Percentiles rank a stretch among this genome's conserved stretches.
These are phyloP conservation scores for Rugonectria rugulosa DNA, from an alignment of 2,329 filamentous ascomycete species.

Conservation along the genomic window DNA sequence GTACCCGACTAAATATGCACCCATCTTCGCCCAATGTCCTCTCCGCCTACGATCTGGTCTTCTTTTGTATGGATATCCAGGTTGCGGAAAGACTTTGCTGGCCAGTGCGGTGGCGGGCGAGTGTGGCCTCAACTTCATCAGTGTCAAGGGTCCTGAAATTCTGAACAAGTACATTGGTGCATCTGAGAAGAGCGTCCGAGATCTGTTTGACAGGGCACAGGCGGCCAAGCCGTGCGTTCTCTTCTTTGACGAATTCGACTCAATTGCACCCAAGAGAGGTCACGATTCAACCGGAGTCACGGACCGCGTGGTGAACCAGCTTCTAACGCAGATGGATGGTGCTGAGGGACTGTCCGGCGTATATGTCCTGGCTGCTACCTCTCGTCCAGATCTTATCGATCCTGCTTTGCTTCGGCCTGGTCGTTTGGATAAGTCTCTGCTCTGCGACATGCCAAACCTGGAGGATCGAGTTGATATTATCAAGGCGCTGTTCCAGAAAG, in stretches of 20 bases:
- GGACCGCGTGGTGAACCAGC: constrained; percentile 96
- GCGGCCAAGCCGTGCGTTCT: constrained; percentile 92
- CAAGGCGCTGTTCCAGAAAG: constrained; percentile 80
- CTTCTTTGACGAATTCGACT: constrained; percentile 99
- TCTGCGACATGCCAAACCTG: constrained; percentile 85
- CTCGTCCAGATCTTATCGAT: constrained; percentile 92
- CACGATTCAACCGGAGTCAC: constrained; percentile 99
- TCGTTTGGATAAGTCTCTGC: constrained; percentile 88
- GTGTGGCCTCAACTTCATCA: constrained; percentile 98
- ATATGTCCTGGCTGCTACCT: constrained; percentile 95
- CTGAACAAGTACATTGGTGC: constrained; percentile 99
- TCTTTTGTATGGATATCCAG: constrained; percentile 92
- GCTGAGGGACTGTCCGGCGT: constrained; percentile 94
- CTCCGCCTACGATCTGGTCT: constrained; percentile 93
- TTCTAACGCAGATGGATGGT: constrained; percentile 98
- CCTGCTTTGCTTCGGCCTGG: constrained; percentile 91
- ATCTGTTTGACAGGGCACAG: constrained; percentile 90
- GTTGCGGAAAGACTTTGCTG: constrained; percentile 94
- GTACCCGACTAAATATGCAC: constrained; percentile 97
- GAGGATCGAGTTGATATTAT: constrained; percentile 91
- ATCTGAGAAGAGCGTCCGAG: constrained; percentile 93
- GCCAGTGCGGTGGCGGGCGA: constrained; percentile 97
- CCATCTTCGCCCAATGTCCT: constrained; percentile 95
- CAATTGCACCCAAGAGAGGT: constrained; percentile 94
- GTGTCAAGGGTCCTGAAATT: constrained; percentile 97